Conservation (phyloP, 805 yeast genomes). For the Lipomyces anomalus region DNA sequence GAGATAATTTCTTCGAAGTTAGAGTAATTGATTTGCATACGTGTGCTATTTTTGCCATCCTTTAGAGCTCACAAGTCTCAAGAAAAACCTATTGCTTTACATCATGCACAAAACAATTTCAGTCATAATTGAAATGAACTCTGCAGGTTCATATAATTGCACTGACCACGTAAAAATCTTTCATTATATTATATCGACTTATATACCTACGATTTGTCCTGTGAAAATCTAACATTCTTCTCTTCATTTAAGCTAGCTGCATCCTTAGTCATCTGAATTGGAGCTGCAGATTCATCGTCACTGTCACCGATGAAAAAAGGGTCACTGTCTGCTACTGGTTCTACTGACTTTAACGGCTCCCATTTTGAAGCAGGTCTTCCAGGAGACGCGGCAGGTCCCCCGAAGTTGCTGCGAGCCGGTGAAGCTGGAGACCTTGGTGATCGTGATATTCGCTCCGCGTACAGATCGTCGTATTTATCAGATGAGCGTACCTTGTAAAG, state of each 20-base stretch:
- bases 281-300: slow-evolving; percentile 37
- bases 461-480: slow-evolving; percentile 1
- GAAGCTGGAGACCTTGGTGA: slow-evolving; percentile 13
- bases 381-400: slow-evolving; percentile 4
- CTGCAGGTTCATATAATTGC: too few species aligned
- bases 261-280: slow-evolving; percentile 5
- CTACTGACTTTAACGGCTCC: slow-evolving; percentile 40
- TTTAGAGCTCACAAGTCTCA: too few species aligned
- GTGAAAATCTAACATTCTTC: slow-evolving; percentile 19
- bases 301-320: slow-evolving; percentile 49
- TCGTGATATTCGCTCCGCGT: slow-evolving; percentile 7
- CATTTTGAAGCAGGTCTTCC: slow-evolving; percentile 32
- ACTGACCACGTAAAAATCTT: too few species aligned
- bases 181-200: not conserved
- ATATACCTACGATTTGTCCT: slow-evolving; percentile 1
- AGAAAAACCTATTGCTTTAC: too few species aligned
- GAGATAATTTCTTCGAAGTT: too few species aligned
- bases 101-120: too few species aligned
- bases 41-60: too few species aligned
- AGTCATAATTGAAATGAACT: too few species aligned
- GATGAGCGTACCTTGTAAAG: not conserved
- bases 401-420: too few species aligned
- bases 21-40: too few species aligned
- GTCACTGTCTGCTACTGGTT: slow-evolving; percentile 43
- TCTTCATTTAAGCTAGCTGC: not conserved